phyloP scores from a whole-genome alignment of 768 basidiomycete genomes.

The Termitomyces eurrhizus region DNA sequence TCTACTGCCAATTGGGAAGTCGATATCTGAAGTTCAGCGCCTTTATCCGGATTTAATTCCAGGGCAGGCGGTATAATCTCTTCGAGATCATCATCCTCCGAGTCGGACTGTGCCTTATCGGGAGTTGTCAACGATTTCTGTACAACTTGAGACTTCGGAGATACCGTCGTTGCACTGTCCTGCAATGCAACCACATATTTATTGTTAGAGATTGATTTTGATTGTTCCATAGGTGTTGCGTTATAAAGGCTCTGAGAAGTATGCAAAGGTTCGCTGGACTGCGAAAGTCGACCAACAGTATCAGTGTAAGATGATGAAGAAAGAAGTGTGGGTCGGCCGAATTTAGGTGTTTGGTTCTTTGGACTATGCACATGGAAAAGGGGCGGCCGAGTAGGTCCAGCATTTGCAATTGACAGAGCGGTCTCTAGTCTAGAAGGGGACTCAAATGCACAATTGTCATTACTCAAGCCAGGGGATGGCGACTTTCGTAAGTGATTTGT shows the following conservation, averaged over 20 bases:
- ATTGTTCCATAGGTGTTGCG: background rate
- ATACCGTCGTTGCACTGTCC: background rate
- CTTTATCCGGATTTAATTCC: background rate
- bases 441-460: constrained; percentile 19
- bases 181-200: background rate
- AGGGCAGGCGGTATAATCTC: constrained; percentile 22
- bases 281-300: constrained; percentile 3
- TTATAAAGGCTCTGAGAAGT: background rate
- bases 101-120: background rate
- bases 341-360: constrained; percentile 16
- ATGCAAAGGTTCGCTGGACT: background rate
- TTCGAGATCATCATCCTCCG: constrained; percentile 39
- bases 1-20: background rate
- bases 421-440: constrained; percentile 55
- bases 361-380: constrained; percentile 2
- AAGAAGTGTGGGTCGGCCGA: constrained; percentile 28
- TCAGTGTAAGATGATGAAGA: constrained; percentile 12
- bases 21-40: background rate
- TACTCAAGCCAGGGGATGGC: constrained; percentile 2
- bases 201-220: background rate
- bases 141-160: background rate
- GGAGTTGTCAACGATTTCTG: background rate
- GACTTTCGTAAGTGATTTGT: background rate
- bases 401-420: constrained; percentile 62
- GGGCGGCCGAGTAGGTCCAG: constrained; percentile 33